Conservation (phyloP, 2,329 filamentous ascomycete species). For the Teratosphaeria zuluensis region DNA sequence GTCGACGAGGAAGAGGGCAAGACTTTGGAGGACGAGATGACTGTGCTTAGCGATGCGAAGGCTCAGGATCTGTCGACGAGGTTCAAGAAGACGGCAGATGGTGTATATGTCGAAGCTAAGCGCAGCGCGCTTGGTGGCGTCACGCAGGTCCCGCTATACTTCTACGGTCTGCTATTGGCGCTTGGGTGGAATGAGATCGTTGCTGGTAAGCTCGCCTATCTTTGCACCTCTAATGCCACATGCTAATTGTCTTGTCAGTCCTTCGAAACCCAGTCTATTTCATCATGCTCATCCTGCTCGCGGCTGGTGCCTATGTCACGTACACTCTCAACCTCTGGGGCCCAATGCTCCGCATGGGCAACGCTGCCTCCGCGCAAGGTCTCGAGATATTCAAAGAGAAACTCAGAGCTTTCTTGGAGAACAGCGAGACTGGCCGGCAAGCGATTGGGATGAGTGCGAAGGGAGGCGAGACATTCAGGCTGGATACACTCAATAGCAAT, state of each 20-base stretch:
- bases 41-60: conserved; percentile 81
- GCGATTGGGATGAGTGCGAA: conserved; percentile 60
- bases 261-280: conserved; percentile 91
- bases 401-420: conserved; percentile 80
- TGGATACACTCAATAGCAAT: conserved; percentile 33
- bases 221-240: not conserved
- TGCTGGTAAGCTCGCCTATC: conserved; percentile 55
- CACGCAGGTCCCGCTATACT: conserved; percentile 87
- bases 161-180: conserved; percentile 79
- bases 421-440: conserved; percentile 72
- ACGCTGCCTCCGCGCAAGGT: conserved; percentile 77
- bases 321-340: conserved; percentile 93
- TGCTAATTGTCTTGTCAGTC: conserved; percentile 46
- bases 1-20: conserved; percentile 83
- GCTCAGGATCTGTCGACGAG: conserved; percentile 82
- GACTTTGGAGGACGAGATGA: conserved; percentile 93
- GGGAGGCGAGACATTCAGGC: conserved; percentile 45
- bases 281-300: conserved; percentile 70
- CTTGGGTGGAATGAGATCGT: conserved; percentile 99
- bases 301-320: conserved; percentile 72
- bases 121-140: conserved; percentile 91
- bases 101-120: conserved; percentile 96
- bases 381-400: conserved; percentile 86
- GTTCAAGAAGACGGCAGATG: conserved; percentile 98
- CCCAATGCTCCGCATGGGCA: conserved; percentile 89